Base-by-base conservation (phyloP, 2,329 filamentous ascomycete species). In the Cladorrhinum sp. region DNA sequence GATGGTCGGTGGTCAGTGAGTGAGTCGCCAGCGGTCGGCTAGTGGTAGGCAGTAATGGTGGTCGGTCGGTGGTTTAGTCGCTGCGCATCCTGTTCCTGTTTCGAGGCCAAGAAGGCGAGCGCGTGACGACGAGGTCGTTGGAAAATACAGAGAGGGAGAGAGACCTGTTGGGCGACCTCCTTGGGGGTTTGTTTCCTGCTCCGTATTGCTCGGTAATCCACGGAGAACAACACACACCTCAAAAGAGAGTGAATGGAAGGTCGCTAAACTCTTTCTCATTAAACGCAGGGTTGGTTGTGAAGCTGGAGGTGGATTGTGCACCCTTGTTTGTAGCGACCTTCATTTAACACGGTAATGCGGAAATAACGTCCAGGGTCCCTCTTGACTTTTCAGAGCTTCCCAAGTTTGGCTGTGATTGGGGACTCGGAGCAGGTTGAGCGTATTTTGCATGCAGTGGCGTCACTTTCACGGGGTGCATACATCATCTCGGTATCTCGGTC, bases 81-180 rank as follows among this genome's bases (percentile, higher is more conserved):
- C 51, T 62, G 53, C 63, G 65, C 64, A 66, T 67, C 59, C 62
- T 67, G 59, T 53, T 49, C n/a, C n/a, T 46, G 30, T 33, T 51
- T 58, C 58, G 52, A 46, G 57, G 57, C 53, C 49, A 55, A 39
- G 58, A 61, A 36, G 42, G 42, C n/a, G 42, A 21, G 42, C 42
- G 42, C 42, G 42, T 46, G 36, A 46, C 42, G 42, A 20, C 33
- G 33, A 36, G 9, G 33, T 36, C 14, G 33, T 18, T 18, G 42
- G 6, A 4, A 46, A 18, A 46, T 4, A 18, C 3, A 46, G 12
- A 16, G 12, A 9, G 12, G 6, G 42, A 46, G 33, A 36, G 12
- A 36, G 14, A 36, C 53, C 26, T 10, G 49, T 30, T 46, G 52
- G 60, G 60, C n/a, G 60, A 39, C 51, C 60, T 58, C 36, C 33